Evolutionary conservation across 192 early-diverging fungal genomes (phyloP), one percentile per base, ranked within the genome.

Genomic region (Backusella circina): DNA sequence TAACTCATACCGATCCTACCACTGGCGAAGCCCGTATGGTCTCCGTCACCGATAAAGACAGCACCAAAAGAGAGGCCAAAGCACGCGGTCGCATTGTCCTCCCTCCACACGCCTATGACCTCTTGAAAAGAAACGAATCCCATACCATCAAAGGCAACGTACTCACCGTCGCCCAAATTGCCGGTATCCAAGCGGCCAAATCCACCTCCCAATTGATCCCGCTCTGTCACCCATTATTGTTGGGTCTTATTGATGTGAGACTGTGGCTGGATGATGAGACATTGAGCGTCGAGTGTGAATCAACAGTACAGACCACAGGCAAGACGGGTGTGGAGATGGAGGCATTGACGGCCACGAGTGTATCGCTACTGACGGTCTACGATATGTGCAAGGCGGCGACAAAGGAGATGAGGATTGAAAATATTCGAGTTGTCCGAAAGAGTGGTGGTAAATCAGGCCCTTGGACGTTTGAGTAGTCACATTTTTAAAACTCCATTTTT

Each of bases 371-470:
- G 67, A 97, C 97, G 2, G 90, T 98, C 0, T 97, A 91, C 87
- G 97, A 98, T 77, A 98, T 98, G 97, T 97, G 93, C 81, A 98
- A 98, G 76, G 94, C 95, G 1, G 94, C 92, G 8, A 88, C 91
- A 38, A 94, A 95, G 72, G 84, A 81, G n/a, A 97, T 97, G 86
- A 78, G 80, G 28, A 96, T 98, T 76, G 84, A 86, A 31, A 85
- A 88, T 41, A 85, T 97, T 37, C 79, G 90, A 3, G 90, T 98
- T 0, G 80, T 92, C 23, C 80, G 87, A 66, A 98, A 98, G 80
- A 83, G 90, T 1, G 97, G 97, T 5, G 97, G 97, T 7, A 93
- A 93, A 75, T 92, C 91, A 72, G 96, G 93, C 0, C 32, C 64
- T 7, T 91, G 85, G 77, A 35, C 39, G 50, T 72, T 36, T 30